Evolutionary conservation across 192 early-diverging fungal genomes (phyloP).

Genomic region (Rhizophagus sp.): DNA sequence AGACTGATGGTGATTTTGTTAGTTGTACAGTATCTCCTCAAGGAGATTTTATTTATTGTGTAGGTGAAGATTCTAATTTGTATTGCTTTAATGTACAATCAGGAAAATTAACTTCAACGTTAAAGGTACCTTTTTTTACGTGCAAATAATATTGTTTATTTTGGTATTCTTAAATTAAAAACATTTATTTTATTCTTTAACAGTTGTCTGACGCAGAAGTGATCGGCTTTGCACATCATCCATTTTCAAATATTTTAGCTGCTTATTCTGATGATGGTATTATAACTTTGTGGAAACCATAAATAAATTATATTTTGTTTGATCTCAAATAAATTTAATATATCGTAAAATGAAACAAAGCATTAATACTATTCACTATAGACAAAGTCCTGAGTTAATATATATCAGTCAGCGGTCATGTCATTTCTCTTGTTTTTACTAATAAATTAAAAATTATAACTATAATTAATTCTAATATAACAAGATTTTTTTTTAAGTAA

Average conservation of each 20-base stretch:
- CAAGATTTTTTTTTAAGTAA: too few species aligned
- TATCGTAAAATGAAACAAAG: too few species aligned
- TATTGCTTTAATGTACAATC: slow-evolving; percentile 69
- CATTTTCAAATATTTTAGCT: slow-evolving; percentile 79
- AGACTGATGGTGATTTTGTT: slow-evolving; percentile 54
- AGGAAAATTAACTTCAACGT: slow-evolving; percentile 48
- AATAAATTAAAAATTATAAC: too few species aligned
- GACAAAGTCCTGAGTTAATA: too few species aligned
- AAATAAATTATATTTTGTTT: background rate
- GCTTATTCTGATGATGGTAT: slow-evolving; percentile 67
- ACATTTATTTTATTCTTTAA: slow-evolving; percentile 13
- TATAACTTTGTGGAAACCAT: slow-evolving; percentile 62
- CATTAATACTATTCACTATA: too few species aligned
- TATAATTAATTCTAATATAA: too few species aligned
- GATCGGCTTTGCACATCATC: slow-evolving; percentile 79
- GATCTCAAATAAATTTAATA: too few species aligned
- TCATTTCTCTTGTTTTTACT: too few species aligned
- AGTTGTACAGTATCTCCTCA: slow-evolving; percentile 66
- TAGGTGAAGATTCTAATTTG: slow-evolving; percentile 68
- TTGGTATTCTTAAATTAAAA: slow-evolving; percentile 7
- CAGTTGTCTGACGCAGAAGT: slow-evolving; percentile 68
- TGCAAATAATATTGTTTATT: background rate
- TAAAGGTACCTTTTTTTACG: slow-evolving; percentile 42
- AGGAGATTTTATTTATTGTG: slow-evolving; percentile 81
- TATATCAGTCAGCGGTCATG: too few species aligned